phyloP scores from a whole-genome alignment of 2,329 filamentous ascomycete genomes.

The Volutella citrinella region DNA sequence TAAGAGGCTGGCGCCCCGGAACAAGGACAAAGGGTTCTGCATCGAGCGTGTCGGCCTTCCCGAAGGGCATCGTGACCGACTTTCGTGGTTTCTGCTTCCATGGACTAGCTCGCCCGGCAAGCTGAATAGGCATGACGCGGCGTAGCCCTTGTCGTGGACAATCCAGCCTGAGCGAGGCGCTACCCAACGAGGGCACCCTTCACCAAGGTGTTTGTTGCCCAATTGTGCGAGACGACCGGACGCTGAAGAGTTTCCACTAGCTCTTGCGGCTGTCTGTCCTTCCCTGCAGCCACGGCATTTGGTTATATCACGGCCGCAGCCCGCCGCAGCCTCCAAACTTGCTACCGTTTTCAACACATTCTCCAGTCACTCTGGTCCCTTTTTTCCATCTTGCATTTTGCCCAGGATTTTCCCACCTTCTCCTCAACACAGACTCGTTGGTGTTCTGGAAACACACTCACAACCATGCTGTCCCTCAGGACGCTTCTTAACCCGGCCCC shows the following conservation, averaged over 20 bases:
- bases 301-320: slow-evolving; percentile 26
- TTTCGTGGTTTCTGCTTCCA: slow-evolving; percentile 19
- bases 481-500: slow-evolving; percentile 64
- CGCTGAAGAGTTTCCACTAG: slow-evolving; percentile 19
- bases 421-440: no score
- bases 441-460: no score
- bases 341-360: no score
- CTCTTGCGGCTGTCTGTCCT: slow-evolving; percentile 20
- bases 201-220: slow-evolving; percentile 26
- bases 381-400: slow-evolving; percentile 12
- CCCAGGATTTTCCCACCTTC: no score
- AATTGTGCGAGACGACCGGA: no score
- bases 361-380: no score
- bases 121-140: no score
- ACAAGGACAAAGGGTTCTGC: slow-evolving; percentile 21
- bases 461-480: slow-evolving; percentile 60
- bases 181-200: slow-evolving; percentile 12
- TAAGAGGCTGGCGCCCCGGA: slow-evolving; percentile 14
- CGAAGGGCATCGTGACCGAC: slow-evolving; percentile 19
- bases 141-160: slow-evolving; percentile 21
- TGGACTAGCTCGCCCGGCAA: no score
- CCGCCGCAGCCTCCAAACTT: slow-evolving; percentile 24
- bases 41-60: slow-evolving; percentile 10
- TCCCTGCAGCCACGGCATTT: slow-evolving; percentile 19
- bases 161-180: slow-evolving; percentile 13